These are phyloP conservation scores for Paramyrothecium roridum DNA, from an alignment of 2,329 filamentous ascomycete genomes.

Conservation along the genomic window DNA sequence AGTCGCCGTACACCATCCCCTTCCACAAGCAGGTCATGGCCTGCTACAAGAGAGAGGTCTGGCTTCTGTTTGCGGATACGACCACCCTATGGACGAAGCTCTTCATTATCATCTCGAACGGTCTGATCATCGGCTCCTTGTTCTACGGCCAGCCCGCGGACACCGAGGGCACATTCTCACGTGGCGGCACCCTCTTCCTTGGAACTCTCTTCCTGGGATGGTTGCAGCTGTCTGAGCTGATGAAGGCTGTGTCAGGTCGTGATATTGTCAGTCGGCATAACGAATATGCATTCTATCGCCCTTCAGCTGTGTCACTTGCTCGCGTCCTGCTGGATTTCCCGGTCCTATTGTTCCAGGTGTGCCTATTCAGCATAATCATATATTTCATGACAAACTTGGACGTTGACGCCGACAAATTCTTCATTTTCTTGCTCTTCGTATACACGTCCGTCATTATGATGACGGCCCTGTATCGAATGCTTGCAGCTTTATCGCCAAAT, in stretches of 20 bases:
- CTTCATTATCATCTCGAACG: not conserved
- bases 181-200: not conserved
- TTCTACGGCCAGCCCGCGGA: not conserved
- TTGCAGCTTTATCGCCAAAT: not conserved
- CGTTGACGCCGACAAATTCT: not conserved
- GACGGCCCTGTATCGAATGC: not conserved
- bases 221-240: conserved; percentile 75
- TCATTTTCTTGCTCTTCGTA: not conserved
- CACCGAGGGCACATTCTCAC: conserved; percentile 47
- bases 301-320: conserved; percentile 52
- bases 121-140: not conserved
- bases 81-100: not conserved
- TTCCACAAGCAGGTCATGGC: conserved; percentile 68
- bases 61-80: not conserved
- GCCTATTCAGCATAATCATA: conserved; percentile 51
- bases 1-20: conserved; percentile 73
- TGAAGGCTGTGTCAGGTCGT: conserved; percentile 71
- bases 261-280: conserved; percentile 50
- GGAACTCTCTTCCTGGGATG: conserved; percentile 54
- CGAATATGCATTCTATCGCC: conserved; percentile 49
- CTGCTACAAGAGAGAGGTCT: conserved; percentile 70
- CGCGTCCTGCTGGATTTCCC: conserved; percentile 22
- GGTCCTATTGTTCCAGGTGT: not conserved
- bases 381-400: conserved; percentile 64
- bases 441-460: not conserved